Base-by-base conservation (phyloP, 2,329 filamentous ascomycete species). In the Zymoseptoria ardabiliae region DNA sequence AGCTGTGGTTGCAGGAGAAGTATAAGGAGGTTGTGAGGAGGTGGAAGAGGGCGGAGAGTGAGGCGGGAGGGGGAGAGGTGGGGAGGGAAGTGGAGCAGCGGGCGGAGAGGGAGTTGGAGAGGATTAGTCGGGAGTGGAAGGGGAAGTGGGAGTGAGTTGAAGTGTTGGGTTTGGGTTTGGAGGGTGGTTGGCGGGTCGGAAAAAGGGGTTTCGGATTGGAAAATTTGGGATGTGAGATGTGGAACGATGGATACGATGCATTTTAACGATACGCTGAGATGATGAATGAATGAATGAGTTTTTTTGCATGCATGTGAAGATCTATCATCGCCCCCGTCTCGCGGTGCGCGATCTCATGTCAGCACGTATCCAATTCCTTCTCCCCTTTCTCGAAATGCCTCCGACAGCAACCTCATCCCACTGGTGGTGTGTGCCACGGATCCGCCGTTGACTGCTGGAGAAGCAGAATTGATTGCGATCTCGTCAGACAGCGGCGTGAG, bases 1-100 rank as follows among this genome's bases (percentile, higher is more conserved):
- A 90, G 69, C 73, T 78, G 13, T 79, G 84, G 51, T 83, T 86
- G 58, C 77, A 84, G 52, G 80, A 81, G 50, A 78, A 82, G 64
- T 76, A 85, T 63, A 61, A 67, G 65, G 70, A 71, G 17, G 62
- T 75, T 5, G 61, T 68, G 58, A 61, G 61, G 48, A 62, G 61
- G 60, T 63, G 63, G 58, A 72, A 76, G 48, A 73, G 74, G 61
- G 65, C 82, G 56, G 73, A 78, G 50, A 48, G 70, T 69, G 56
- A 71, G 65, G 68, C 74, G n/a, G 50, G 41, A 3, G 60, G 61
- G 74, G 58, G 78, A 53, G 77, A 77, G 62, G 72, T 59, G 13
- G 56, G 85, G 57, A 73, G 82, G 55, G 75, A 78, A 53, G 82
- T 88, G 65, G 84, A 85, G 79, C 78, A 77, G 68, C 78, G 76